Evolutionary conservation across 768 basidiomycete species (phyloP), one percentile per base, ranked within the genome.

Genomic region (Boletellus emodensis): DNA sequence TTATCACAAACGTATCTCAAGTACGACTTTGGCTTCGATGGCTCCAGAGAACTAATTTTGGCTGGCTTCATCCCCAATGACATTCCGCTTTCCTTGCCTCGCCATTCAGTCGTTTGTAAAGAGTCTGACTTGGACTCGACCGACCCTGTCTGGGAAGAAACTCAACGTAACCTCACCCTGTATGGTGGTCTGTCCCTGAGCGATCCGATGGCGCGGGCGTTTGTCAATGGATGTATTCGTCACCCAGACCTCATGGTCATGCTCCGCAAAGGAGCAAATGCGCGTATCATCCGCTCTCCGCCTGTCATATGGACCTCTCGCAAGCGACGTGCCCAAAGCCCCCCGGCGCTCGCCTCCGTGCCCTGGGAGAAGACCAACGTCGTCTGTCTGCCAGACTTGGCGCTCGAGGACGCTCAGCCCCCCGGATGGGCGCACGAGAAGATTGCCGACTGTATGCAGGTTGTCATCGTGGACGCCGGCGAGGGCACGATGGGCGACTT

Each of bases 161-260:
- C 61, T 9, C 18, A 48, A 35, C 53, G 51, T n/a, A 71, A 62
- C 46, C 58, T 61, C 34, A 47, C 51, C 4, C 30, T 71, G 34
- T 66, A 52, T 26, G 64, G 55, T 14, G 61, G 55, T 8, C 51
- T 71, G 26, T 61, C 68, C 26, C 46, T 69, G 20, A 58, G 28
- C 39, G 65, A 70, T 39, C 59, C 65, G 6, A 64, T 48, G 53
- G 52, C 62, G 4, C 62, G 61, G 51, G 53, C 48, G 4, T 67
- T 70, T 53, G 64, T 63, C 34, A 67, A 68, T 41, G 63, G 42
- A 39, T 71, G 68, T 49, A 44, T 66, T 39, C 58, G 65, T 33
- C 64, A 67, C 33, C 59, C 69, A 18, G 56, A 66, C 30, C 41
- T 71, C 36, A 64, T 66, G 65, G 60, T 66, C 13, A 56, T 68